These are phyloP conservation scores for Pseudopediastrum boryanum DNA, from an alignment of 139 green algal species.

Conservation along the genomic window DNA sequence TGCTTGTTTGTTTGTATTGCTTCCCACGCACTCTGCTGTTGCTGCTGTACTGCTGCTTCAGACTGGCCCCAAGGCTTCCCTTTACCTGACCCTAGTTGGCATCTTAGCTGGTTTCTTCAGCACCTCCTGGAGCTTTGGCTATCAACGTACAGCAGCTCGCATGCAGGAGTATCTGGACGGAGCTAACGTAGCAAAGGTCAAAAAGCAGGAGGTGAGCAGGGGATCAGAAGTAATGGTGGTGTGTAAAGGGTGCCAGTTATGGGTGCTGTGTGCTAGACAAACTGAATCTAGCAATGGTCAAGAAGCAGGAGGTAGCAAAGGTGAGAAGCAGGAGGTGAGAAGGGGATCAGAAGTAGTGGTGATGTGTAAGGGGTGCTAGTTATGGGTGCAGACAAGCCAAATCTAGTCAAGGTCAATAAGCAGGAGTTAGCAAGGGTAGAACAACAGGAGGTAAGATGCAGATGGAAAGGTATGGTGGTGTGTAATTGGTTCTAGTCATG, in stretches of 20 bases:
- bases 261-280: no score
- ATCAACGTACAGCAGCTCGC: constrained; percentile 72
- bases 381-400: constrained; percentile 56
- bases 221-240: neutral
- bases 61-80: constrained; percentile 74
- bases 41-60: constrained; percentile 39
- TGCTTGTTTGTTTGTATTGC: no score
- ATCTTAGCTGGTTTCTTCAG: constrained; percentile 91
- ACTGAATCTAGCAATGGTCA: constrained; percentile 53
- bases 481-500: no score
- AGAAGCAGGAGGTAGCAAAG: no score
- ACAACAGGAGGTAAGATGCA: constrained; percentile 50
- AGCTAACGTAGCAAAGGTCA: constrained; percentile 54
- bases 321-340: constrained; percentile 60
- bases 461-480: neutral
- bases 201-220: constrained; percentile 62
- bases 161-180: constrained; percentile 79
- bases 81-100: constrained; percentile 94
- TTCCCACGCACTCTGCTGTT: no score
- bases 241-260: no score
- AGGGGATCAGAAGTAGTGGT: neutral
- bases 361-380: no score
- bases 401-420: constrained; percentile 67
- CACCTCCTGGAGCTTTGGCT: constrained; percentile 88
- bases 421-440: no score